A percentile compares a stretch with the other conserved stretches of the same genome.
Conservation (phyloP, 2,329 filamentous ascomycete genomes). For the Fusarium lyarnte region DNA sequence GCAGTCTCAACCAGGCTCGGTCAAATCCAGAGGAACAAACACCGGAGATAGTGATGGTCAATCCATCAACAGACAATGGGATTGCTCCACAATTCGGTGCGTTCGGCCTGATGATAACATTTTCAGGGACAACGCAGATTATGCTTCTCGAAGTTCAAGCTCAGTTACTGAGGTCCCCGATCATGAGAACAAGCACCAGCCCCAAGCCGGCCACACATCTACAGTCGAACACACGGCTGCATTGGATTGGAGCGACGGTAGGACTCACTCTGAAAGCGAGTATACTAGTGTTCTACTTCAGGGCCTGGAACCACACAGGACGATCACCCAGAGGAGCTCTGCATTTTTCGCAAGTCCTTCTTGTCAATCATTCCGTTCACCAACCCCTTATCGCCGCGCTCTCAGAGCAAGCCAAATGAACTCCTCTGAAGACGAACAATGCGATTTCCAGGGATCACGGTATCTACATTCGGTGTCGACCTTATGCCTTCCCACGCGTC, state of each 20-base stretch:
- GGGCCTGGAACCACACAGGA: constrained; percentile 37
- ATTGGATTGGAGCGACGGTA: neutral
- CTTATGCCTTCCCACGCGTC: constrained; percentile 52
- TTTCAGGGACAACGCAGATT: constrained; percentile 36
- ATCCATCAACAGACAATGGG: constrained; percentile 24
- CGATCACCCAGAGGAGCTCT: constrained; percentile 55
- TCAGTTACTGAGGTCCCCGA: constrained; percentile 2
- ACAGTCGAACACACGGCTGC: neutral
- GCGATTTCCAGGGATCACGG: constrained; percentile 45
- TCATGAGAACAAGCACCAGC: neutral
- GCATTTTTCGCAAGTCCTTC: constrained; percentile 63
- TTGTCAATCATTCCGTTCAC: constrained; percentile 62
- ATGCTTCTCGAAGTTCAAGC: neutral
- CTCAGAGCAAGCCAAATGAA: constrained; percentile 58
- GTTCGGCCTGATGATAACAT: constrained; percentile 49
- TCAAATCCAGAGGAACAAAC: neutral
- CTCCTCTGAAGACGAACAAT: constrained; percentile 44
- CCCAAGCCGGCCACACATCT: neutral
- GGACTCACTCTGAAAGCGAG: neutral
- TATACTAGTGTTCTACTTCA: neutral
- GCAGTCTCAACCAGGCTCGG: neutral
- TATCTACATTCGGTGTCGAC: constrained; percentile 55
- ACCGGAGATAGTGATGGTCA: neutral
- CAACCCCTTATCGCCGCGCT: constrained; percentile 65
- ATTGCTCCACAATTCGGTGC: constrained; percentile 47